phyloP scores from a whole-genome alignment of 2,329 filamentous ascomycete genomes.

The Nigrograna mackinnonii region DNA sequence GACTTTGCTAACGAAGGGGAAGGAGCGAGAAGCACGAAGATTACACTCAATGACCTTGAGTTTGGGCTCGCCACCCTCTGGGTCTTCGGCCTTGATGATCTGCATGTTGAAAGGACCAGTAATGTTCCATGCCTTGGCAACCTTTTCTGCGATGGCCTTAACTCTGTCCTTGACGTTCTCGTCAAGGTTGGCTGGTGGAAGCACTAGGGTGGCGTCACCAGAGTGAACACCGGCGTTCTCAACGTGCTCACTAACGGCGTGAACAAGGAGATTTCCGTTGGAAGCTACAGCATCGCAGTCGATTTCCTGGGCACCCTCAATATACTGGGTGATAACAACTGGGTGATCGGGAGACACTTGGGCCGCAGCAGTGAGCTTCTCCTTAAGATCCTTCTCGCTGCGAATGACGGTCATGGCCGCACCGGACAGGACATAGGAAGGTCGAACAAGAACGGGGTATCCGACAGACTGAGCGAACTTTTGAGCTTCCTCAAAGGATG shows the following conservation, averaged over 20 bases:
- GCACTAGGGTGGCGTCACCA: conserved; percentile 90
- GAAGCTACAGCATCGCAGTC: conserved; percentile 93
- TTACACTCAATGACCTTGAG: conserved; percentile 99
- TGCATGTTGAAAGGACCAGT: conserved; percentile 99
- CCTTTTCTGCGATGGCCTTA: conserved; percentile 95
- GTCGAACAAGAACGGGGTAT: conserved; percentile 94
- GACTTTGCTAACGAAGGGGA: conserved; percentile 98
- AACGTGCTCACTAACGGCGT: conserved; percentile 93
- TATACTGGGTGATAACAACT: conserved; percentile 98
- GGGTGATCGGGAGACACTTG: conserved; percentile 95
- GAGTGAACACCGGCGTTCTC: conserved; percentile 98
- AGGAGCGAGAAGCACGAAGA: conserved; percentile 93
- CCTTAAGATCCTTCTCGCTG: conserved; percentile 84
- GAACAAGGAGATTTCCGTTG: conserved; percentile 81
- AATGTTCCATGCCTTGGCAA: conserved; percentile 95
- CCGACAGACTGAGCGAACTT: conserved; percentile 81
- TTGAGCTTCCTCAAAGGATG: conserved; percentile 85
- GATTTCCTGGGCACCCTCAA: conserved; percentile 94
- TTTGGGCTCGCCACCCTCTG: conserved; percentile 72
- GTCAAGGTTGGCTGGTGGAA: conserved; percentile 83
- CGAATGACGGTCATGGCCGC: conserved; percentile 98
- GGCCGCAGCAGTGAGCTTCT: conserved; percentile 89
- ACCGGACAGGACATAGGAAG: conserved; percentile 93
- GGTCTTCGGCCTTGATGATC: conserved; percentile 88
- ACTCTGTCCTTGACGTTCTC: conserved; percentile 78